These are phyloP conservation scores for Candida rishiriensis DNA, from an alignment of 805 yeast species.

Conservation along the genomic window DNA sequence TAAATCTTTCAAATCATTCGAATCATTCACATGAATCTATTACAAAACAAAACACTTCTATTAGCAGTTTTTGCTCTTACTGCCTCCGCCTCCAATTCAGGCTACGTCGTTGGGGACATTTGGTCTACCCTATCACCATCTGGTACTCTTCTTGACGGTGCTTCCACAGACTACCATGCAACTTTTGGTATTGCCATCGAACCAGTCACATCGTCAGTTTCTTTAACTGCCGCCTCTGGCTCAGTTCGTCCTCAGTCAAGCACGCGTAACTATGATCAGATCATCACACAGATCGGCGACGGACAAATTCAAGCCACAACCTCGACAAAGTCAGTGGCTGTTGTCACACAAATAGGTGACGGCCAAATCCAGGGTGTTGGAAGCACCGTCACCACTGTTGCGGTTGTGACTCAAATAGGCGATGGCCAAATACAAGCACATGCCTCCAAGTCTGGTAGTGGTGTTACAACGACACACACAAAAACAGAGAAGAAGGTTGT, in stretches of 20 bases:
- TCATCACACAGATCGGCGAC: conserved; percentile 45
- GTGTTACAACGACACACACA: conserved; percentile 13
- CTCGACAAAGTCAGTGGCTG: conserved; percentile 31
- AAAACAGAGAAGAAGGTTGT: conserved; percentile 4
- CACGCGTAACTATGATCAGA: conserved; percentile 34
- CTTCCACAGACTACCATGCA: conserved; percentile 48
- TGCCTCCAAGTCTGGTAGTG: background rate
- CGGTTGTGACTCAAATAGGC: conserved; percentile 37
- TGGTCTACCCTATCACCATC: conserved; percentile 69
- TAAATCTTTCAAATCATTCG: too few relatives aligned
- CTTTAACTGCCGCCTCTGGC: conserved; percentile 16
- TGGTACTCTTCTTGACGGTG: conserved; percentile 45
- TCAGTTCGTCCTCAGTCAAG: conserved; percentile 23
- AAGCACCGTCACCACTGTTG: conserved; percentile 28
- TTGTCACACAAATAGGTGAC: conserved; percentile 34
- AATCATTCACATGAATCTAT: background rate
- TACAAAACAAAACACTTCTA: background rate
- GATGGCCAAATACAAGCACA: conserved; percentile 44
- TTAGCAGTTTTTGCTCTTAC: background rate
- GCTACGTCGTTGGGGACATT: conserved; percentile 52
- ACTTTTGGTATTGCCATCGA: conserved; percentile 67
- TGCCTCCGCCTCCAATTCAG: conserved; percentile 29
- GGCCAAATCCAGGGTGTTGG: conserved; percentile 34
- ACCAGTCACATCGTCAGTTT: conserved; percentile 39
- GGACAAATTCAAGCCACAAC: conserved; percentile 35